These are phyloP conservation scores for Fusarium praegraminearum DNA, from an alignment of 2,329 filamentous ascomycete species.

Conservation along the genomic window DNA sequence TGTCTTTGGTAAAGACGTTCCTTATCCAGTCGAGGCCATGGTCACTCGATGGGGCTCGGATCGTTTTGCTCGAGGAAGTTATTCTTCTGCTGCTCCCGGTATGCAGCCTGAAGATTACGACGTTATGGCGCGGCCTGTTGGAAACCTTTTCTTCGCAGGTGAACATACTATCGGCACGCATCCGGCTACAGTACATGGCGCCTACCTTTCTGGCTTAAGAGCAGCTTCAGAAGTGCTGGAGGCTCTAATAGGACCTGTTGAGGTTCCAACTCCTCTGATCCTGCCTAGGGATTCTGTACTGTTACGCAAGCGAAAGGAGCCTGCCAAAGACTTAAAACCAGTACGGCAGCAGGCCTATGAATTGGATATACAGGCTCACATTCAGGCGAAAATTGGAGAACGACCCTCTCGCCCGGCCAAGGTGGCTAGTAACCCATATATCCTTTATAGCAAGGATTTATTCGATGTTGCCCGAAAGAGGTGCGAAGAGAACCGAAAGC, in stretches of 20 bases:
- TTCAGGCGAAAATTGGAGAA: constrained; percentile 74
- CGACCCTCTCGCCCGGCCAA: constrained; percentile 79
- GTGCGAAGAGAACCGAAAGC: constrained; percentile 73
- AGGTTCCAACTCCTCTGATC: constrained; percentile 80
- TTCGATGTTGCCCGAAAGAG: constrained; percentile 71
- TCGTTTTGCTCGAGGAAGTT: constrained; percentile 91
- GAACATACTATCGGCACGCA: constrained; percentile 97
- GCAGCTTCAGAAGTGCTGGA: constrained; percentile 89
- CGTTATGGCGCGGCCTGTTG: constrained; percentile 84
- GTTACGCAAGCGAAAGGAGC: constrained; percentile 67
- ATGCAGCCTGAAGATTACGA: constrained; percentile 93
- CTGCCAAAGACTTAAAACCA: constrained; percentile 62
- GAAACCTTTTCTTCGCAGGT: constrained; percentile 93
- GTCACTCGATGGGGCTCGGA: constrained; percentile 94
- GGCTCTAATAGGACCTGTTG: constrained; percentile 82
- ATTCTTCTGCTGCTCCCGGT: constrained; percentile 89
- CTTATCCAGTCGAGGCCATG: constrained; percentile 84
- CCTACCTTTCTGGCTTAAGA: constrained; percentile 91
- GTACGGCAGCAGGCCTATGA: constrained; percentile 70
- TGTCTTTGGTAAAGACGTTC: constrained; percentile 79
- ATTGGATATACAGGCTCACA: constrained; percentile 63
- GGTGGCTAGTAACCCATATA: constrained; percentile 84
- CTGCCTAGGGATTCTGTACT: constrained; percentile 68
- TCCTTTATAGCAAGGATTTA: constrained; percentile 86
- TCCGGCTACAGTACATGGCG: constrained; percentile 96